Evolutionary conservation across 2,329 filamentous ascomycete species (phyloP), one percentile per base, ranked within the genome.

Genomic region (Trichoderma semiorbis): DNA sequence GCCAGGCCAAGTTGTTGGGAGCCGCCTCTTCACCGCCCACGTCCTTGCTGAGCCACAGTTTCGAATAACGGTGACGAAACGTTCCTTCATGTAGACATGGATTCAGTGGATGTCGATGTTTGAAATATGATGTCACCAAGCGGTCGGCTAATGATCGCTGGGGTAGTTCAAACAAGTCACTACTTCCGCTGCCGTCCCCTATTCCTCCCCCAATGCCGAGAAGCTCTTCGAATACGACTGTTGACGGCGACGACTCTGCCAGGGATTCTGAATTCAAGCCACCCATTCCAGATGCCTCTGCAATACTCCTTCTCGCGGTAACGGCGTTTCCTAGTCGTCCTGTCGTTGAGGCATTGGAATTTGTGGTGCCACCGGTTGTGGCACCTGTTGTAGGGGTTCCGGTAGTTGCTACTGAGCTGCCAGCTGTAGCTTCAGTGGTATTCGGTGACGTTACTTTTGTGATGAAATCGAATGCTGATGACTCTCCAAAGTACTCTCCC

Each of bases 21-120:
- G 66, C 66, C 12, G 66, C 66, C 55, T 69, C 66, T 21, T 69
- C 66, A 8, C 66, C 66, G 18, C 66, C 66, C n/a, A 69, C 66
- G 10, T 69, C 66, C 21, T 34, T 69, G 36, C 66, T 69, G 16
- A 69, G 66, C 66, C 66, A 69, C 5, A 69, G 55, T 26, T 39
- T 39, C n/a, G 55, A 57, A 69, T 69, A 69, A 30, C 66, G 34
- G 3, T 69, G 66, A 55, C 66, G 66, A 26, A 69, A 69, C 11
- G 55, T 69, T 10, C 66, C 66, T 24, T 69, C 66, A 11, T 69
- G 66, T 12, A 69, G 36, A 61, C 57, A 69, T n/a, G 66, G 66
- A n/a, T 69, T 69, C 36, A 69, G 55, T 2, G 66, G 66, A 21
- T 69, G 66, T n/a, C 66, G 26, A 24, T 69, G 66, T 26, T 69